A percentile compares a stretch with the other conserved stretches of the same genome.
Evolutionary conservation across 139 green algal genomes (phyloP).

Genomic region (Trebouxia sp.): DNA sequence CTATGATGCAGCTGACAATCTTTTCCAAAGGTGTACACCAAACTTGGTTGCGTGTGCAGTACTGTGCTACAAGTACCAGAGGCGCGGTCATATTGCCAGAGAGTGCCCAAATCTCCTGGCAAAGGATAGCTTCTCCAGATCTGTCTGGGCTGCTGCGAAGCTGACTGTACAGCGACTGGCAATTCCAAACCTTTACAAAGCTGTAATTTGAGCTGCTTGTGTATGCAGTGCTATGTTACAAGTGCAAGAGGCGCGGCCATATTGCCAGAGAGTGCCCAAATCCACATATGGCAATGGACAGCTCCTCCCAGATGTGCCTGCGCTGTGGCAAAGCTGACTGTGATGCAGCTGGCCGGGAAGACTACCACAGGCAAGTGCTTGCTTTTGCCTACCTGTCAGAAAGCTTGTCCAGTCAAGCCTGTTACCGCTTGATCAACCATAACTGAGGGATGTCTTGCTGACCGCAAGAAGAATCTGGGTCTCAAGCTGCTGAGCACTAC

Average conservation of each 20-base stretch:
- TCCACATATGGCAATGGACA: background rate
- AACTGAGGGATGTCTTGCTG: too few species aligned
- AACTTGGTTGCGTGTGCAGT: too few species aligned
- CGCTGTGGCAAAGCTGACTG: background rate
- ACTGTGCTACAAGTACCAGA: constrained; percentile 18
- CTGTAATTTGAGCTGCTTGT: too few species aligned
- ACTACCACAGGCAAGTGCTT: constrained; percentile 21
- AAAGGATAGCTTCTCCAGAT: background rate
- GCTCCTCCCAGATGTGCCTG: background rate
- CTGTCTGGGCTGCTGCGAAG: background rate
- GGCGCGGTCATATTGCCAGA: background rate
- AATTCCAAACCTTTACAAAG: too few species aligned
- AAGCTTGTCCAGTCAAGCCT: too few species aligned
- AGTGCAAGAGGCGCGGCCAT: constrained; percentile 4
- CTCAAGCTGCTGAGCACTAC: too few species aligned
- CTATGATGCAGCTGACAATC: background rate
- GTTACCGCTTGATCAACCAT: too few species aligned
- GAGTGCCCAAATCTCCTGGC: background rate
- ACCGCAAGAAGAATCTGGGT: too few species aligned
- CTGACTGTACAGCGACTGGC: background rate
- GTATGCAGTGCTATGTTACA: too few species aligned
- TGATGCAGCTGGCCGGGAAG: background rate
- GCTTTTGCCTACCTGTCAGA: too few species aligned
- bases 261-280: constrained; percentile 15
- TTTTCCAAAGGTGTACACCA: too few species aligned